Percentiles rank a stretch among this genome's conserved stretches.
Conservation (phyloP, 2,329 filamentous ascomycete genomes). For the Emmonsiellopsis sp. region DNA sequence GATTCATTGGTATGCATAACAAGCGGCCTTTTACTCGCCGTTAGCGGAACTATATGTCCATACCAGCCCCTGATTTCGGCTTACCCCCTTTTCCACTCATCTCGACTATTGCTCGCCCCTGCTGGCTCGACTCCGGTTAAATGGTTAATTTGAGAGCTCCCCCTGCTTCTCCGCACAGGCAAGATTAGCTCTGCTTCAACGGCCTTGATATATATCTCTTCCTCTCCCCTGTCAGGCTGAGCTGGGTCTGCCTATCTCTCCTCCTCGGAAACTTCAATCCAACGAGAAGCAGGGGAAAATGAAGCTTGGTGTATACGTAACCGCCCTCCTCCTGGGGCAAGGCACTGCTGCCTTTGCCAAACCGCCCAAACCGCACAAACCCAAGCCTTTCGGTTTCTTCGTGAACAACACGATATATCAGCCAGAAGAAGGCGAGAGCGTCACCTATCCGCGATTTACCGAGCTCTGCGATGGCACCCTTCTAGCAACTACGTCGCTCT, state of each 20-base stretch:
- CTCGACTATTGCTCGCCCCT: too few relatives aligned
- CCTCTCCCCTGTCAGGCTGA: background rate
- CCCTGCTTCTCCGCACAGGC: background rate
- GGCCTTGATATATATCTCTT: background rate
- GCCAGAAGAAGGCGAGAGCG: background rate
- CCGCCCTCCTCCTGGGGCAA: background rate
- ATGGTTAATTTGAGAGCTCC: background rate
- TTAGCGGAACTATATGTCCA: too few relatives aligned
- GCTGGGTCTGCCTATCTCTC: background rate
- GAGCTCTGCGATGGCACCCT: background rate
- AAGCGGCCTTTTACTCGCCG: too few relatives aligned
- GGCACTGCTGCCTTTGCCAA: background rate
- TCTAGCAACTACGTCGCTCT: background rate
- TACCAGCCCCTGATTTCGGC: too few relatives aligned
- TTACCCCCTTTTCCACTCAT: too few relatives aligned
- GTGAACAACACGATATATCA: constrained; percentile 1
- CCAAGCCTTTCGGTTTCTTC: background rate
- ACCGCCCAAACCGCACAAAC: background rate
- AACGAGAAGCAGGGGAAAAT: background rate
- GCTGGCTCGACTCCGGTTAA: background rate
- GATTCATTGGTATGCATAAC: too few relatives aligned
- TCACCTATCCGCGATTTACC: background rate
- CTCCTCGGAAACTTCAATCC: background rate
- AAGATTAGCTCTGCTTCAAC: background rate
- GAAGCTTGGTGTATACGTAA: background rate